phyloP scores from a whole-genome alignment of 2,329 filamentous ascomycete species.

The Calonectria honghensis region DNA sequence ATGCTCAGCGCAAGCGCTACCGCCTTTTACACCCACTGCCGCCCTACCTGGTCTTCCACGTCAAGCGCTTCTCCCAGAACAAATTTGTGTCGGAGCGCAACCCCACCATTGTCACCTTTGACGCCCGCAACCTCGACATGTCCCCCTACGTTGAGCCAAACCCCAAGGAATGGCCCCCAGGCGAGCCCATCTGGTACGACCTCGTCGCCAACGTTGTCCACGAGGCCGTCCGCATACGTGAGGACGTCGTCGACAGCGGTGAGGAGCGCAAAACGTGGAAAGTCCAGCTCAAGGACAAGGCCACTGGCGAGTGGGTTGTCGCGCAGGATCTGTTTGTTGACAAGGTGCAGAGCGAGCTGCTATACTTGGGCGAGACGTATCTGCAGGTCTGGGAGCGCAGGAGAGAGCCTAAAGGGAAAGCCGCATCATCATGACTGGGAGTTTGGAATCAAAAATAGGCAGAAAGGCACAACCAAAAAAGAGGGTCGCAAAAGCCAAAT shows the following conservation, averaged over 20 bases:
- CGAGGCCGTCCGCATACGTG: slow-evolving; percentile 84
- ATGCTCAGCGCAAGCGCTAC: slow-evolving; percentile 91
- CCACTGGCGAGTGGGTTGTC: slow-evolving; percentile 90
- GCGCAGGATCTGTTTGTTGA: slow-evolving; percentile 97
- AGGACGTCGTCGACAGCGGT: slow-evolving; percentile 91
- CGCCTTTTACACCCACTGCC: slow-evolving; percentile 92
- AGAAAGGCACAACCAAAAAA: slow-evolving; percentile 30
- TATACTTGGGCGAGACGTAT: slow-evolving; percentile 96
- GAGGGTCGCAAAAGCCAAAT: slow-evolving; percentile 29
- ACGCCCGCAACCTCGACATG: slow-evolving; percentile 88
- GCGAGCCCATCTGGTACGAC: slow-evolving; percentile 95
- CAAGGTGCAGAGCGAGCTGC: slow-evolving; percentile 88
- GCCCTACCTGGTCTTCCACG: slow-evolving; percentile 92
- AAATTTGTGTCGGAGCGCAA: slow-evolving; percentile 98
- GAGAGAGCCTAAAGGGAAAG: slow-evolving; percentile 68
- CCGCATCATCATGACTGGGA: slow-evolving; percentile 42
- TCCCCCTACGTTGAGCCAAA: slow-evolving; percentile 94
- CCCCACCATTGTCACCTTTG: slow-evolving; percentile 98
- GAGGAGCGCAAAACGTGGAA: slow-evolving; percentile 95
- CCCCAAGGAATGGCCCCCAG: slow-evolving; percentile 79
- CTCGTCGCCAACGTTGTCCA: slow-evolving; percentile 96
- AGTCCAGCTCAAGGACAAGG: slow-evolving; percentile 89
- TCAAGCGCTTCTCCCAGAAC: slow-evolving; percentile 97
- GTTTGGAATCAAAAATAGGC: neutral
- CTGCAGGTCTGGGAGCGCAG: slow-evolving; percentile 96